A percentile compares a stretch with the other conserved stretches of the same genome.
Evolutionary conservation across 139 green algal genomes (phyloP).

Genomic region (Mychonastes homosphaera): DNA sequence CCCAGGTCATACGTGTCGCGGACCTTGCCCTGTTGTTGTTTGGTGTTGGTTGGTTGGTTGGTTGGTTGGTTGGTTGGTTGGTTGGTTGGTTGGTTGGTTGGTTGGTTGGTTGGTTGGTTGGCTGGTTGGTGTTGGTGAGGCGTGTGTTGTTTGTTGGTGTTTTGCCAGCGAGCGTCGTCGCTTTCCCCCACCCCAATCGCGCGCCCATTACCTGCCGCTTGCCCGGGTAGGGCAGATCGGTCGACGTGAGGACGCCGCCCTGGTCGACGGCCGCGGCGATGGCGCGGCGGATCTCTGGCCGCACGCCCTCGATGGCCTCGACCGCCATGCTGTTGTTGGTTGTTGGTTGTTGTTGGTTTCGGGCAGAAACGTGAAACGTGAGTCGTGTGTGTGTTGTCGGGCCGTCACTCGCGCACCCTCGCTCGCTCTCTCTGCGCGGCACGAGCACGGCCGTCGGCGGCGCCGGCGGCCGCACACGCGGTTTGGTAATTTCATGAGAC

Average conservation of each 20-base stretch:
- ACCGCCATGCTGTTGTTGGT: conserved; percentile 18
- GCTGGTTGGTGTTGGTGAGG: background rate
- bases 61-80: background rate
- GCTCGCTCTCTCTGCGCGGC: no score
- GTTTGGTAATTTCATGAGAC: no score
- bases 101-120: background rate
- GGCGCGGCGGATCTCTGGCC: conserved; percentile 43
- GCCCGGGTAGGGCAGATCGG: conserved; percentile 25
- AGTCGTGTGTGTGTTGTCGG: no score
- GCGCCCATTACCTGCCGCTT: conserved; percentile 9
- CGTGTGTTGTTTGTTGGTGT: no score
- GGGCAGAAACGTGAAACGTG: background rate
- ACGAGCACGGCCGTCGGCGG: no score
- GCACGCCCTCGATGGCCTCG: conserved; percentile 40
- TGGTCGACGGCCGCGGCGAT: conserved; percentile 38
- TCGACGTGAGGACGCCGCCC: conserved; percentile 32
- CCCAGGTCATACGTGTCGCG: conserved; percentile 88
- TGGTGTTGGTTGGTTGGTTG: background rate
- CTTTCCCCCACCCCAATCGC: no score
- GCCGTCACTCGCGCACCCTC: no score
- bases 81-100: background rate
- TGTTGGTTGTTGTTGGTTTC: background rate
- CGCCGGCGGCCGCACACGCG: no score
- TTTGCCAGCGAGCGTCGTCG: no score
- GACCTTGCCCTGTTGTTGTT: conserved; percentile 84